A percentile compares a stretch with the other conserved stretches of the same genome.
phyloP scores from a whole-genome alignment of 1,284 basidiomycete genomes.

The Leccinum colubrinum region DNA sequence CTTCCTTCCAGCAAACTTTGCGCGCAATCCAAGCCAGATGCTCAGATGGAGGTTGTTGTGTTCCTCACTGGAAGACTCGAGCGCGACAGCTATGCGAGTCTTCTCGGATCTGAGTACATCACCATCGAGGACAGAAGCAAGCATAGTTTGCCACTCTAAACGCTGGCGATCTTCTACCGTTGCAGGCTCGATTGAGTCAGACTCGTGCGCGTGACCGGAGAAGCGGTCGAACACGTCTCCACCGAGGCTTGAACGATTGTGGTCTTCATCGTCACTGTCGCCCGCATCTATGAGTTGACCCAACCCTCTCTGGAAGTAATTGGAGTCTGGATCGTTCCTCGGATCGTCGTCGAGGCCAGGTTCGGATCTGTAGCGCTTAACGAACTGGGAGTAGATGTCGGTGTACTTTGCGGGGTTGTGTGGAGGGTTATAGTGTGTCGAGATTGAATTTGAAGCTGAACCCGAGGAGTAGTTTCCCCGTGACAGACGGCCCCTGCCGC shows the following conservation, averaged over 20 bases:
- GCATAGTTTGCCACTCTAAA: slow-evolving; percentile 93
- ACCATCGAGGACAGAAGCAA: slow-evolving; percentile 88
- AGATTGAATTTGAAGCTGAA: slow-evolving; percentile 29
- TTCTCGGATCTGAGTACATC: slow-evolving; percentile 94
- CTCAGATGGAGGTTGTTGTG: slow-evolving; percentile 64
- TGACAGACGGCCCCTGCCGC: slow-evolving; percentile 33
- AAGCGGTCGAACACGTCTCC: slow-evolving; percentile 52
- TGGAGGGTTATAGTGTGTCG: slow-evolving; percentile 31
- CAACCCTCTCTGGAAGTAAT: slow-evolving; percentile 70
- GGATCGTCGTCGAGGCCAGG: slow-evolving; percentile 59
- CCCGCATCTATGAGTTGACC: slow-evolving; percentile 70
- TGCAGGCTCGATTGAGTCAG: slow-evolving; percentile 58
- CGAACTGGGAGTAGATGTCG: slow-evolving; percentile 75
- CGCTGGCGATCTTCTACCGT: slow-evolving; percentile 77
- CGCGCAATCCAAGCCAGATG: slow-evolving; percentile 91
- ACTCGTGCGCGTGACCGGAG: slow-evolving; percentile 54
- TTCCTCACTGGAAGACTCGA: slow-evolving; percentile 68
- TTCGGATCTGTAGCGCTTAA: slow-evolving; percentile 66
- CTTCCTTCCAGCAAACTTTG: slow-evolving; percentile 78
- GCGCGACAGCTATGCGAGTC: slow-evolving; percentile 77
- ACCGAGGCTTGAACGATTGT: slow-evolving; percentile 39
- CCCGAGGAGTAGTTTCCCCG: slow-evolving; percentile 36
- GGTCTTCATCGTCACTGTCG: slow-evolving; percentile 76
- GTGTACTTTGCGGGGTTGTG: slow-evolving; percentile 48
- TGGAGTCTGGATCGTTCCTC: slow-evolving; percentile 70